Evolutionary conservation across 2,329 filamentous ascomycete species (phyloP), one percentile per base, ranked within the genome.

Genomic region (Simplicillium aogashimaense): DNA sequence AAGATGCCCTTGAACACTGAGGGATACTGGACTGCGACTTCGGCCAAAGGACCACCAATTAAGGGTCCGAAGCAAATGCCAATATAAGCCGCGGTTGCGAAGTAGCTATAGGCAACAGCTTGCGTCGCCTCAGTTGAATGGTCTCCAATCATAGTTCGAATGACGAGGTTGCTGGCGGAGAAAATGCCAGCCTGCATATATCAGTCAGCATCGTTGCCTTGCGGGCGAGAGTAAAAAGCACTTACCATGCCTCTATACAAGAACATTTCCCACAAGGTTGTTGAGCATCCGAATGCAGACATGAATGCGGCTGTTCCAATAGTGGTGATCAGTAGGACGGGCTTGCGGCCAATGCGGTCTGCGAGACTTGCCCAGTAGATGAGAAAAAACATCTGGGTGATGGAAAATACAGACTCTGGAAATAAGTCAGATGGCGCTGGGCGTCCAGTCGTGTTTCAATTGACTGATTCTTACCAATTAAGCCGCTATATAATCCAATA

Each of bases 381-480:
- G 77, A 90, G 86, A 41, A 88, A 72, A n/a, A 75, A 42, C 71
- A 86, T 86, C 59, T 89, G 84, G 0, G 80, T 83, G 7, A 81
- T 63, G 3, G 79, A 84, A 61, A 89, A 90, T 18, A 86, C 60
- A 32, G 76, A 75, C 63, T 82, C 78, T 25, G 20, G 20, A 6
- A 9, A 25, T 25, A 9, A 6, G 20, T 25, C 9, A 25, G 20
- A 25, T 5, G 9, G 6, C 9, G 5, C 6, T 25, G 20, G 6
- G 20, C 20, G 9, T 25, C 20, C 9, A 25, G 6, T 6, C 9
- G 20, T 25, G 9, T 25, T 25, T 25, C 20, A 25, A 25, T 25
- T 25, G 20, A 9, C 20, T 9, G 9, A 25, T 25, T 25, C 20
- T 25, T 9, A 25, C 20, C 20, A 53, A 90, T 86, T 10, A 88